Percentiles rank a stretch among this genome's conserved stretches.
These are phyloP conservation scores for Solanum appendiculatum DNA, from an alignment of 257 asterid species.

Conservation along the genomic window DNA sequence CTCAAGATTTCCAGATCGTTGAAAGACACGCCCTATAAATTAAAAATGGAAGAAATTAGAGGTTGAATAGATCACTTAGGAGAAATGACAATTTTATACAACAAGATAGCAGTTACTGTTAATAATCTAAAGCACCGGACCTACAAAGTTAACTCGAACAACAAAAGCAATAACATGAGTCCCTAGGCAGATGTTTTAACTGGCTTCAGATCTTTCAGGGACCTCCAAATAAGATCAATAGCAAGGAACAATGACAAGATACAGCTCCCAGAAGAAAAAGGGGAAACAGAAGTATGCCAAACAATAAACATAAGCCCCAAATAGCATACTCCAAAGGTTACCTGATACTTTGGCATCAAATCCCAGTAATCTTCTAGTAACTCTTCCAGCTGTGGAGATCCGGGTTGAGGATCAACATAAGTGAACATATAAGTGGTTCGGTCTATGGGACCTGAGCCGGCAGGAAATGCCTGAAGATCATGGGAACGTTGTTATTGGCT, in stretches of 20 bases:
- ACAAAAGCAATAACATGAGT: neutral
- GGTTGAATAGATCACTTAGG: neutral
- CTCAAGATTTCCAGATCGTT: conserved; percentile 67
- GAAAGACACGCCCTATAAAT: conserved; percentile 49
- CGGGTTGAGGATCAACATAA: conserved; percentile 78
- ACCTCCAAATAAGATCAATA: neutral
- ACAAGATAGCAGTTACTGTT: neutral
- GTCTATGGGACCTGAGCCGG: conserved; percentile 76
- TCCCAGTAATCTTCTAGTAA: conserved; percentile 93
- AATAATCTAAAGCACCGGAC: neutral
- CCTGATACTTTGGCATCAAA: conserved; percentile 92
- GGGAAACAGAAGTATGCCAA: neutral
- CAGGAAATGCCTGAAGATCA: conserved; percentile 81
- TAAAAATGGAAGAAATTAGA: neutral
- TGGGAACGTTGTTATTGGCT: neutral
- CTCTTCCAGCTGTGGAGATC: conserved; percentile 73
- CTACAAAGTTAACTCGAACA: neutral
- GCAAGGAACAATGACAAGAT: neutral
- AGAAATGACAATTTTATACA: neutral
- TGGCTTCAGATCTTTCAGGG: neutral
- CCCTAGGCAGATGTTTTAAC: neutral
- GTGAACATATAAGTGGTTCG: conserved; percentile 99
- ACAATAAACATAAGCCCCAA: neutral
- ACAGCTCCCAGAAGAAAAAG: neutral
- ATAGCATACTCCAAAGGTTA: conserved; percentile 2